Conservation (phyloP, 1,284 basidiomycete genomes). For the Microbotryum scabiosae region DNA sequence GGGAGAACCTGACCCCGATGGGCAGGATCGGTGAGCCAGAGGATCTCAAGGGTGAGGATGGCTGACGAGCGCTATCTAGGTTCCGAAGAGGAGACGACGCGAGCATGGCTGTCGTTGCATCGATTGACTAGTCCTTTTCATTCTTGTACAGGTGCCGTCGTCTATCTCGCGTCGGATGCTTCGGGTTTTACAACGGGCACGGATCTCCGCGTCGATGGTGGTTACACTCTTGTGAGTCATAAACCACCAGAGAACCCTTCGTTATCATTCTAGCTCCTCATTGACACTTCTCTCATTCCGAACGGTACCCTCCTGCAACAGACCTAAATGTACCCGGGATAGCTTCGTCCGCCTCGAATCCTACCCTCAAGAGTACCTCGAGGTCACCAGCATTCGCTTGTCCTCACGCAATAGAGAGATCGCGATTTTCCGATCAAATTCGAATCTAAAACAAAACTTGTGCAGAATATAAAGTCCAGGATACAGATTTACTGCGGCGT, state of each 20-base stretch:
- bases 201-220: constrained; percentile 77
- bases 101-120: constrained; percentile 6
- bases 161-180: constrained; percentile 76
- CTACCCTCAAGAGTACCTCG: no score
- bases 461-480: no score
- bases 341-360: no score
- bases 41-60: constrained; percentile 48
- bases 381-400: no score
- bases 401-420: no score
- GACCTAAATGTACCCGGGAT: no score
- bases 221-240: constrained; percentile 47
- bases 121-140: constrained; percentile 1
- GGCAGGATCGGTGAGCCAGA: constrained; percentile 44
- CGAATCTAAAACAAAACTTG: no score
- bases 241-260: background rate
- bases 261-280: background rate
- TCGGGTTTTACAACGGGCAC: constrained; percentile 77
- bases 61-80: constrained; percentile 32
- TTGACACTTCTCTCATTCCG: no score
- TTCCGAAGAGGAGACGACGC: no score
- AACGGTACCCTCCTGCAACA: no score
- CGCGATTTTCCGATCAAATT: no score
- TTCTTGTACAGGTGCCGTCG: constrained; percentile 56
- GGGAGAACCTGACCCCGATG: constrained; percentile 87
- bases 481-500: no score